These are phyloP conservation scores for Moricandia arvensis DNA, from an alignment of 345 rosid species.

Conservation along the genomic window DNA sequence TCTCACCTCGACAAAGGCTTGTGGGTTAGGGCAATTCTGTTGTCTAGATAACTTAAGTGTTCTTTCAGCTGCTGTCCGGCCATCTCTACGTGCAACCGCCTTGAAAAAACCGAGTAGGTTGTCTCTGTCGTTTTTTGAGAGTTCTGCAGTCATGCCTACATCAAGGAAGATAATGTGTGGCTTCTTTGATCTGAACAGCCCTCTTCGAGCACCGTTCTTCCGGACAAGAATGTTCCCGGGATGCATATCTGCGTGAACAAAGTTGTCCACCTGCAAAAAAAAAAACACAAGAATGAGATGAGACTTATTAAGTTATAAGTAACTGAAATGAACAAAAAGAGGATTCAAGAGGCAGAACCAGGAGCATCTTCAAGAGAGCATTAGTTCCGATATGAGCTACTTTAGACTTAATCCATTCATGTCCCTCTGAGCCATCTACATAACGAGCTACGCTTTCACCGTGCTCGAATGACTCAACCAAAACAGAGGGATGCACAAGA, in stretches of 20 bases:
- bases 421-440: conserved; percentile 80
- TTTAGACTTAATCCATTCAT: conserved; percentile 57
- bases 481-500: conserved; percentile 93
- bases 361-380: conserved; percentile 97
- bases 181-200: conserved; percentile 76
- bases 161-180: conserved; percentile 96
- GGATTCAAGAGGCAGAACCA: conserved; percentile 48
- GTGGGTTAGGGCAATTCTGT: conserved; percentile 90
- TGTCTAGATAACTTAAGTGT: conserved; percentile 75
- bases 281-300: conserved; percentile 4
- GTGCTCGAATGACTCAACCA: conserved; percentile 90
- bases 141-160: conserved; percentile 99
- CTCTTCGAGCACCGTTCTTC: conserved; percentile 57
- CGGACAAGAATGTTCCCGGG: conserved; percentile 97
- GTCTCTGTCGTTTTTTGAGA: conserved; percentile 71
- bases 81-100: conserved; percentile 92
- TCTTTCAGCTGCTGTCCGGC: conserved; percentile 83
- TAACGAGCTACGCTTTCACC: conserved; percentile 88
- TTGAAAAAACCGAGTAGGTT: conserved; percentile 86
- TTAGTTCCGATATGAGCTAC: conserved; percentile 96
- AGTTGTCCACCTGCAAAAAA: conserved; percentile 82
- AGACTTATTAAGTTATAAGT: background rate
- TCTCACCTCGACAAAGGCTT: conserved; percentile 68
- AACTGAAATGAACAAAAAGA: background rate
- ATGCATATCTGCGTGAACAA: conserved; percentile 99